phyloP scores from a whole-genome alignment of 75 land plant genomes.

The Pinus albicaulis region DNA sequence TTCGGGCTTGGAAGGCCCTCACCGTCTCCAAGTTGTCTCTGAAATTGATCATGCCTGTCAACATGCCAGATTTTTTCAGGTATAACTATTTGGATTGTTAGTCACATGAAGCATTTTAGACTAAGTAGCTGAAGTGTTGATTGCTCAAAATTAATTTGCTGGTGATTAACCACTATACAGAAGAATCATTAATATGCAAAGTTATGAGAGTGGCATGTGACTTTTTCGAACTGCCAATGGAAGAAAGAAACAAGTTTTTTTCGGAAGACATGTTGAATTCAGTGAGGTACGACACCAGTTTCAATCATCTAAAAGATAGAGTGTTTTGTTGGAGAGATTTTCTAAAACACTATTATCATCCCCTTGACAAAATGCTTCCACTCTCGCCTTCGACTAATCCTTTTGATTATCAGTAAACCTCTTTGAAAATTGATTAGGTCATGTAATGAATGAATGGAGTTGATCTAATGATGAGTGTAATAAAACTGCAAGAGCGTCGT shows the following conservation, averaged over 20 bases:
- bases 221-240: slow-evolving; percentile 47
- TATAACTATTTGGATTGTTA: not conserved
- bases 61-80: slow-evolving; percentile 28
- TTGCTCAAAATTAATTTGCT: slow-evolving; percentile 14
- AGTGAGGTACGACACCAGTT: slow-evolving; percentile 58
- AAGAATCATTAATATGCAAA: slow-evolving; percentile 16
- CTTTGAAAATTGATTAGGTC: too few relatives aligned
- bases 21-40: not conserved
- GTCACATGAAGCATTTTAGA: too few relatives aligned
- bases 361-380: slow-evolving; percentile 22
- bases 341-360: slow-evolving; percentile 57
- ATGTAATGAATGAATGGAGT: not conserved
- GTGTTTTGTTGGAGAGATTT: slow-evolving; percentile 74
- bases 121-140: too few relatives aligned
- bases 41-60: slow-evolving; percentile 17
- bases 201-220: slow-evolving; percentile 27
- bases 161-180: slow-evolving; percentile 62
- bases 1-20: slow-evolving; percentile 6
- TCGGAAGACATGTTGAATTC: slow-evolving; percentile 36
- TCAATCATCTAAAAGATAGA: slow-evolving; percentile 41
- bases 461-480: not conserved
- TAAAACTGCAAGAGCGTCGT: slow-evolving; percentile 33
- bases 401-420: slow-evolving; percentile 36
- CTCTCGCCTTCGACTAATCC: slow-evolving; percentile 69
- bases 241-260: slow-evolving; percentile 38